Percentiles rank a stretch among this genome's conserved stretches.
These are phyloP conservation scores for Aspergillus sojae DNA, from an alignment of 2,329 filamentous ascomycete genomes.

Conservation along the genomic window DNA sequence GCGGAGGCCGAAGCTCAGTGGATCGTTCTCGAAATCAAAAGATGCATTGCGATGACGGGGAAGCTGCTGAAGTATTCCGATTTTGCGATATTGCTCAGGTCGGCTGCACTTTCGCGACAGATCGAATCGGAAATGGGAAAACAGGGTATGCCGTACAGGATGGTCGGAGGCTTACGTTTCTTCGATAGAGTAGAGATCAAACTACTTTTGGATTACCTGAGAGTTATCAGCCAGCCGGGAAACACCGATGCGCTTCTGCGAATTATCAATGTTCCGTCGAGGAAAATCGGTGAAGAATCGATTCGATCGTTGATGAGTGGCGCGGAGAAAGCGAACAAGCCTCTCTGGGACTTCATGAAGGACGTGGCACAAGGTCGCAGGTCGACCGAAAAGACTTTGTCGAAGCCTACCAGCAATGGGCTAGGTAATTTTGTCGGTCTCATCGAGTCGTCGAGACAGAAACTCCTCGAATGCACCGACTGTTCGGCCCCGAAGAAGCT, in stretches of 20 bases:
- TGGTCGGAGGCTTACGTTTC: constrained; percentile 89
- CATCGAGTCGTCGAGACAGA: constrained; percentile 60
- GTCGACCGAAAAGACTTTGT: constrained; percentile 57
- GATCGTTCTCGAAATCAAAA: constrained; percentile 82
- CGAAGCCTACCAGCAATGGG: constrained; percentile 58
- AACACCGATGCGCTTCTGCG: constrained; percentile 85
- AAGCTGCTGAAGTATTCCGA: constrained; percentile 73
- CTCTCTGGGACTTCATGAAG: constrained; percentile 76
- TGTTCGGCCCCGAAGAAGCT: constrained; percentile 48
- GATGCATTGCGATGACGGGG: constrained; percentile 71
- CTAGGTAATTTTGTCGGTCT: constrained; percentile 62
- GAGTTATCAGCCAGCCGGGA: constrained; percentile 79
- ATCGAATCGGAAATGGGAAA: constrained; percentile 82
- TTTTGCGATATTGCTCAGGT: constrained; percentile 84
- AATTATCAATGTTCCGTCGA: constrained; percentile 80
- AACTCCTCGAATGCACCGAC: constrained; percentile 51
- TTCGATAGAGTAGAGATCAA: constrained; percentile 92
- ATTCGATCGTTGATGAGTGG: constrained; percentile 74
- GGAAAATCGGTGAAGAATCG: constrained; percentile 79
- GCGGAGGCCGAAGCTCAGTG: constrained; percentile 78
- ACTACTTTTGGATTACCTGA: constrained; percentile 81
- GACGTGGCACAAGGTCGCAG: constrained; percentile 56
- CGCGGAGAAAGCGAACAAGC: constrained; percentile 68
- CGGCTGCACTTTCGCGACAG: constrained; percentile 78
- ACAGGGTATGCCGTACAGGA: constrained; percentile 81